phyloP scores from a whole-genome alignment of 192 early-diverging fungal genomes.

The Rhizophagus sp. region DNA sequence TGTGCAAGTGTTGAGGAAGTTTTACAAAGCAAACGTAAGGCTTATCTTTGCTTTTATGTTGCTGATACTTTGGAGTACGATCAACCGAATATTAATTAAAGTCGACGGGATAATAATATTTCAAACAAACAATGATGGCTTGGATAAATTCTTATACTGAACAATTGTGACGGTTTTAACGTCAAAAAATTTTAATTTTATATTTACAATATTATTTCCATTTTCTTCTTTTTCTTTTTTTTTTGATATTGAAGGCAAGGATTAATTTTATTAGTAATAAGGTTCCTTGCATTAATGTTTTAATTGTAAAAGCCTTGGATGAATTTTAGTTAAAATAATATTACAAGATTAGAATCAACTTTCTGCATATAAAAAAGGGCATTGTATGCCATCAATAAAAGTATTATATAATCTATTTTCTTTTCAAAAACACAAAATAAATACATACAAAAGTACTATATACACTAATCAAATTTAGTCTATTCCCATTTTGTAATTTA shows the following conservation, averaged over 20 bases:
- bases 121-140: neutral
- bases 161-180: neutral
- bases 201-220: neutral
- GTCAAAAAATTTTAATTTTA: neutral
- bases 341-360: too few relatives aligned
- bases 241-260: neutral
- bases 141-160: neutral
- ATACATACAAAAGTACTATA: too few relatives aligned
- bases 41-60: constrained; percentile 12
- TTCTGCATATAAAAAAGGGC: too few relatives aligned
- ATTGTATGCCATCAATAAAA: too few relatives aligned
- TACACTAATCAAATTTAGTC: too few relatives aligned
- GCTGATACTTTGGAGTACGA: constrained; percentile 16
- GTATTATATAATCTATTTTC: too few relatives aligned
- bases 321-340: neutral
- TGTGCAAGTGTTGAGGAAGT: constrained; percentile 1
- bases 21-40: constrained; percentile 15
- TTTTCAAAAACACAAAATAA: too few relatives aligned
- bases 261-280: neutral
- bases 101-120: neutral
- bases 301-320: neutral
- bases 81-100: neutral
- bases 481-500: too few relatives aligned
- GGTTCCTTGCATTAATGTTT: neutral
- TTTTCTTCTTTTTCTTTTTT: neutral